These are phyloP conservation scores for Melampsora larici-populina DNA, from an alignment of 1,284 basidiomycete species.

Conservation along the genomic window DNA sequence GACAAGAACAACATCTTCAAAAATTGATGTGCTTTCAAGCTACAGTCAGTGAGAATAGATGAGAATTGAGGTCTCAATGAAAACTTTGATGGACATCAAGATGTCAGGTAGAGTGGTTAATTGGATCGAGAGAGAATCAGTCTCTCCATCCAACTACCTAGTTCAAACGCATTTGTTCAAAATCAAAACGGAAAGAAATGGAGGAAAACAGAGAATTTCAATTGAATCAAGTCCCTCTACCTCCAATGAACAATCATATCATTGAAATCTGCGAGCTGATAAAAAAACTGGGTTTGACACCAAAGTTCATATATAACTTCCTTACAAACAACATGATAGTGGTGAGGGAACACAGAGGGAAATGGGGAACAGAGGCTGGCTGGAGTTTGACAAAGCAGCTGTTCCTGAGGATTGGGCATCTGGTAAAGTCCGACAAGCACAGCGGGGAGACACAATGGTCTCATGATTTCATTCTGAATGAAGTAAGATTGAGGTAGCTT, in stretches of 20 bases:
- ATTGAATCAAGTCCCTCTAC: background rate
- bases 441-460: background rate
- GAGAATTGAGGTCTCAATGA: background rate
- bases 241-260: background rate
- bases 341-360: background rate
- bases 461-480: background rate
- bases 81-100: background rate
- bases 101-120: background rate
- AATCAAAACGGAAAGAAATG: background rate
- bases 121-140: background rate
- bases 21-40: background rate
- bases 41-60: background rate
- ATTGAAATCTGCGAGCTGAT: background rate
- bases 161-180: background rate
- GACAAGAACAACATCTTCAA: too few relatives aligned
- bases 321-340: background rate
- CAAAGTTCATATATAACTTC: background rate
- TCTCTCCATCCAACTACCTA: slow-evolving; percentile 1
- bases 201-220: background rate
- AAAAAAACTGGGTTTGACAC: background rate
- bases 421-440: background rate
- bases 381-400: background rate
- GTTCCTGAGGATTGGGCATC: background rate
- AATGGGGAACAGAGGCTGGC: background rate
- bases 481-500: background rate